Conservation (phyloP, 1,139 yeast genomes). For the Geotrichum phurueaensis region DNA sequence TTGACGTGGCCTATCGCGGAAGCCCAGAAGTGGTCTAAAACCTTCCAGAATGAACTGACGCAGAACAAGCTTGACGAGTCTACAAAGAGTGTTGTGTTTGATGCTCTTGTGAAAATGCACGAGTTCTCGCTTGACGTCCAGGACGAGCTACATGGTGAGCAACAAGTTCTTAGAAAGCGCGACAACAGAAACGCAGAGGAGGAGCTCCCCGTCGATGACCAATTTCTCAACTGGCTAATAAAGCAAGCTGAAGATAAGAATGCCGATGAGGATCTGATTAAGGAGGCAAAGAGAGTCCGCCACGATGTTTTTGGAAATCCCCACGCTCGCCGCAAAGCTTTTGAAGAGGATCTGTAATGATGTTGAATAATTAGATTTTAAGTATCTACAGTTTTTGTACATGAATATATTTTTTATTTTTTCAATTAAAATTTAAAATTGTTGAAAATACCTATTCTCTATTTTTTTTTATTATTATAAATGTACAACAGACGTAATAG, state of each 20-base stretch:
- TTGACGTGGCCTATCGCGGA: slow-evolving; percentile 20
- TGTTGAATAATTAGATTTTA: slow-evolving; percentile 26
- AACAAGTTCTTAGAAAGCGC: slow-evolving; percentile 9
- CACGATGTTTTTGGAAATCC: slow-evolving; percentile 78
- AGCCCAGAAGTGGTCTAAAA: slow-evolving; percentile 21
- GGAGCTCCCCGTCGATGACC: slow-evolving; percentile 24
- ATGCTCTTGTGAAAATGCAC: slow-evolving; percentile 28
- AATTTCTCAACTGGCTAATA: slow-evolving; percentile 54
- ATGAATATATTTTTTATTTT: slow-evolving; percentile 34
- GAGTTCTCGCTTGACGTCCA: slow-evolving; percentile 18
- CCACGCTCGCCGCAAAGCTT: slow-evolving; percentile 51
- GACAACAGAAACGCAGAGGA: slow-evolving; percentile 9
- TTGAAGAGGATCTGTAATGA: slow-evolving; percentile 45
- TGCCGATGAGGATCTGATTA: slow-evolving; percentile 39
- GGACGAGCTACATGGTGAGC: background rate
- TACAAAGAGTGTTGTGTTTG: slow-evolving; percentile 21
- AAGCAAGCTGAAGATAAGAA: slow-evolving; percentile 39
- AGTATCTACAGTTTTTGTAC: slow-evolving; percentile 26
- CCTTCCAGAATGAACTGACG: slow-evolving; percentile 20
- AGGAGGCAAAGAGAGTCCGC: slow-evolving; percentile 43
- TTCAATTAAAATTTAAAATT: slow-evolving; percentile 32
- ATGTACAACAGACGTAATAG: slow-evolving; percentile 26
- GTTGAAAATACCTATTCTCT: background rate
- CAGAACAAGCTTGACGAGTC: slow-evolving; percentile 8
- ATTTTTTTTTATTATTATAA: background rate